Base-by-base conservation (phyloP, 2,329 filamentous ascomycete species). In the Colletotrichum tofieldiae region DNA sequence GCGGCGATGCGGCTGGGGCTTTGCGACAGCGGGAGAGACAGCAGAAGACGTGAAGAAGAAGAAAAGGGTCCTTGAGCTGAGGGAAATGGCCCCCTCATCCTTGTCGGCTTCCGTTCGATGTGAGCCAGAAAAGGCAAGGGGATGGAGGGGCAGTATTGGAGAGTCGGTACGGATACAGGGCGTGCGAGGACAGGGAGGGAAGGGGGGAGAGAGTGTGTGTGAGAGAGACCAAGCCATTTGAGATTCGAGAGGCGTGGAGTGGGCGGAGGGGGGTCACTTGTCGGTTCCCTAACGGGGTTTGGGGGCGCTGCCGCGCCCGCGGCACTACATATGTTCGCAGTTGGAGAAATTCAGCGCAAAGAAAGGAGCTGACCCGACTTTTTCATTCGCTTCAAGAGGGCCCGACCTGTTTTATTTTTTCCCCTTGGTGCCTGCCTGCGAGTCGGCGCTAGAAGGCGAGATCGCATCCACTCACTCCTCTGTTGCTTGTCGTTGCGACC, bases 361-460 rank as follows among this genome's bases (percentile, higher is more conserved):
- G 14, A 45, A 58, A 45, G 56, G 37, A 54, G 52, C 56, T 35
- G 49, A 29, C 41, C 56, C 64, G 41, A 56, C 52, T 51, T 51
- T 26, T 49, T 61, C 11, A 14, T 41, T 37, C 20, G 14, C 9
- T 61, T n/a, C 29, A 16, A 39, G n/a, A 55, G 39, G 45, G 20
- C 43, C 52, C 45, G 47, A 66, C 32, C 29, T 66, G 56, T 37
- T 51, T 68, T 60, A 45, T 55, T 59, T 32, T 18, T 39, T 23
- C 47, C 47, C 58, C 37, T 18, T 32, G 29, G 5, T 47, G n/a
- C 45, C 20, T 45, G 14, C 29, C 35, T 41, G 23, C 16, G n/a
- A 14, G 49, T 58, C 58, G 37, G 54, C 61, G 60, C 32, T 62
- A 45, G 56, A 62, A n/a, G 55, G 49, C 64, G 35, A 70, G 62